phyloP scores from a whole-genome alignment of 176 grass and related monocot species.

The Hyparrhenia diplandra region DNA sequence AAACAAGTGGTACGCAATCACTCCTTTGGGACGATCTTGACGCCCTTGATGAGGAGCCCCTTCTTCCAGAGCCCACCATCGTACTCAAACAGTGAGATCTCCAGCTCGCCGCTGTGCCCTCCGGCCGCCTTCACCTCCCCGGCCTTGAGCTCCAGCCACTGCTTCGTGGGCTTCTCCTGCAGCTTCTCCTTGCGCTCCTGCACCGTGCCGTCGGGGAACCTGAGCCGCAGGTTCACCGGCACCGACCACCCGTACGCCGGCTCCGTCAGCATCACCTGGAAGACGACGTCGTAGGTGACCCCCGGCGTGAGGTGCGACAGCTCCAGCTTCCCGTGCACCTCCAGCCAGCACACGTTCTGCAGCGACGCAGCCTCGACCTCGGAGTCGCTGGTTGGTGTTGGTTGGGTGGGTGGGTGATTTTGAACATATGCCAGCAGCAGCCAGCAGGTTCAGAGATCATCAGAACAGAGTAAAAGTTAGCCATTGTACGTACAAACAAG shows the following conservation, averaged over 20 bases:
- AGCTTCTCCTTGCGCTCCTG: conserved; percentile 39
- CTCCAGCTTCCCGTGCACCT: conserved; percentile 43
- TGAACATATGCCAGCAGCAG: too few relatives aligned
- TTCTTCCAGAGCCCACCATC: conserved; percentile 39
- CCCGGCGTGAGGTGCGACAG: conserved; percentile 45
- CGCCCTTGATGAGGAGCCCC: conserved; percentile 45
- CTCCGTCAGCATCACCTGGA: conserved; percentile 29
- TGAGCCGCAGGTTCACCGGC: conserved; percentile 42
- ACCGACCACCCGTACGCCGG: conserved; percentile 9
- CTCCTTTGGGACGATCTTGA: conserved; percentile 39
- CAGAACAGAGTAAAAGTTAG: too few relatives aligned
- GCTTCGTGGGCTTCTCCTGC: conserved; percentile 23
- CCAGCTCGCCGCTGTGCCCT: conserved; percentile 18
- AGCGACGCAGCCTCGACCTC: conserved; percentile 39
- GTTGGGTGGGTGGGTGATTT: too few relatives aligned
- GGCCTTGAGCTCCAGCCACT: conserved; percentile 39
- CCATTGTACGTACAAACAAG: background rate
- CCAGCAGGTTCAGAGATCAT: background rate
- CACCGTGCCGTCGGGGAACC: conserved; percentile 37
- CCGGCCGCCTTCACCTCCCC: conserved; percentile 8
- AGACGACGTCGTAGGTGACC: conserved; percentile 28
- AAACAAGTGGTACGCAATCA: background rate
- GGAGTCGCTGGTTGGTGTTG: background rate
- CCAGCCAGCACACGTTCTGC: conserved; percentile 52
- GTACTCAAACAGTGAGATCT: conserved; percentile 49